phyloP scores from a whole-genome alignment of 176 grass and related monocot genomes.

The Cenchrus purpureus region DNA sequence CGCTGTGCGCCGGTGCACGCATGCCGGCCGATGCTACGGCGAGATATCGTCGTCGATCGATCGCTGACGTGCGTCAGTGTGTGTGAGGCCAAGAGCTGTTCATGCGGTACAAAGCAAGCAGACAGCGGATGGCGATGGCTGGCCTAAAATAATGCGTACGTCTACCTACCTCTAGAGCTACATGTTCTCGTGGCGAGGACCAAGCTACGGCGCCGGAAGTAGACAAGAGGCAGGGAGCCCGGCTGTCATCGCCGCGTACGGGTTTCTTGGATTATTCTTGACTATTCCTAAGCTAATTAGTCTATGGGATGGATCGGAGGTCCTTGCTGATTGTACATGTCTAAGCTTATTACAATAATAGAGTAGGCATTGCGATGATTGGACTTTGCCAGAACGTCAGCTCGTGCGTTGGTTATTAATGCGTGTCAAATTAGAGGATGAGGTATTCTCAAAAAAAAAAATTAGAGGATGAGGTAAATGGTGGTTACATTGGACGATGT shows the following conservation, averaged over 20 bases:
- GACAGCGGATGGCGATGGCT: slow-evolving; percentile 4
- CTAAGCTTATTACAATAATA: too few relatives aligned
- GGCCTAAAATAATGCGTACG: slow-evolving; percentile 9
- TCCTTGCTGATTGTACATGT: not conserved
- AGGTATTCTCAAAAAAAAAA: not conserved
- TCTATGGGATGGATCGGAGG: not conserved
- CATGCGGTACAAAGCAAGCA: slow-evolving; percentile 12
- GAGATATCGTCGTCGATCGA: not conserved
- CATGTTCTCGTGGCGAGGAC: slow-evolving; percentile 16
- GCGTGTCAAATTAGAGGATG: not conserved
- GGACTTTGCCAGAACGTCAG: not conserved
- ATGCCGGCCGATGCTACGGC: too few relatives aligned
- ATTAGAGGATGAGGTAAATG: not conserved
- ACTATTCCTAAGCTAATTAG: not conserved
- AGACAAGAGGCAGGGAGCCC: not conserved
- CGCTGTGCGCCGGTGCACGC: too few relatives aligned
- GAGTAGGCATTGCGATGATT: slow-evolving; percentile 10
- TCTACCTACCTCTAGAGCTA: not conserved
- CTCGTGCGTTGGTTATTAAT: not conserved
- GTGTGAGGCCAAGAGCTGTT: not conserved
- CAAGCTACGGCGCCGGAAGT: not conserved
- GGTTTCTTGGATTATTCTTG: not conserved
- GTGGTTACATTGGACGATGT: not conserved
- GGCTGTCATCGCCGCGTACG: slow-evolving; percentile 46
- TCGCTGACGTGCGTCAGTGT: not conserved